Base-by-base conservation (phyloP, 1,284 basidiomycete genomes). In the Sanghuangporus weigelae region DNA sequence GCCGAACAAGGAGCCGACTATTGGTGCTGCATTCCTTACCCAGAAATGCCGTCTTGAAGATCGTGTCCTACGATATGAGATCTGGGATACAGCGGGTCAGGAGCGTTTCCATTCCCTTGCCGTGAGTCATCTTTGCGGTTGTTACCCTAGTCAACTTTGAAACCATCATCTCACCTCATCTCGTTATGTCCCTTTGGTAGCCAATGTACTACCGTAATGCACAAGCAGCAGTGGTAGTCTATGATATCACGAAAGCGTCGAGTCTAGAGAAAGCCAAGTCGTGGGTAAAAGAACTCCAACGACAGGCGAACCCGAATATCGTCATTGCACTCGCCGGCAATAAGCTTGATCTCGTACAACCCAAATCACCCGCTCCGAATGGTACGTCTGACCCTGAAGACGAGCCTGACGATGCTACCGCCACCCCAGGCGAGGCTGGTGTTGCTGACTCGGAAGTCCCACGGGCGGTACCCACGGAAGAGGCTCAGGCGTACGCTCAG, bases 171-270 rank as follows among this genome's bases (percentile, higher is more conserved):
- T 44, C 23, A 42, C 36, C 21, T 42, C 2, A 19, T 65, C 60
- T 7, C 16, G 65, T 50, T 56, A 63, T 46, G 61, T 67, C 12
- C 38, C 10, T 21, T 46, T 26, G 57, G 65, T 64, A 92, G 89
- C 94, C 94, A 65, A 96, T 96, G 94, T 99, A 99, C 79, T 99
- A 98, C 76, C 91, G 96, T 72, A 98, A 99, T 71, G 96, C 96
- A 10, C 96, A 98, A 75, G 96, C 96, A 7, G 96, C 96, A 50
- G 95, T 98, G 42, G 96, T 99, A 36, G 96, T 98, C 35, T 99
- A 98, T 78, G 96, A 99, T 75, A 90, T 99, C 63, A 96, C 94
- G 60, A 96, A 95, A 75, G 89, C 90, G 64, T 85, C 91, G 63
- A 98, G 95, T 70, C 84, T 99, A 67, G 97, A 99, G 76, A 99